Percentiles rank a stretch among this genome's conserved stretches.
Evolutionary conservation across 257 asterid genomes (phyloP).

Genomic region (Paulownia fortunei): DNA sequence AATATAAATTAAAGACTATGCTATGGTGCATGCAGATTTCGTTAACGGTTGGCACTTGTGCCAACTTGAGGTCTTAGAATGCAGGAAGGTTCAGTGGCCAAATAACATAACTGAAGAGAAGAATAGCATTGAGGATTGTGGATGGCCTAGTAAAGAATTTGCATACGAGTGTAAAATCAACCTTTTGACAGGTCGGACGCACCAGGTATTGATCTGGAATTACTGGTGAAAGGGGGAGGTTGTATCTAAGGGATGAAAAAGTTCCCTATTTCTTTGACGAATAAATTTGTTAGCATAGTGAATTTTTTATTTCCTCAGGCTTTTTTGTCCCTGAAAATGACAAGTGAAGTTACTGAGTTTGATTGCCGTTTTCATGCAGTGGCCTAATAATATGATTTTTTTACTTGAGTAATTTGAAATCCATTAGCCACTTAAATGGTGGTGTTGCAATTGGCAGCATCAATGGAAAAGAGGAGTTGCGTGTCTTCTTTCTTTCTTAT

Average conservation of each 20-base stretch:
- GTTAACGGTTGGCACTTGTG: conserved; percentile 73
- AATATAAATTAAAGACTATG: not conserved
- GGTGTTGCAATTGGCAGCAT: not conserved
- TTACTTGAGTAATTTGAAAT: not conserved
- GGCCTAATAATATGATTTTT: not conserved
- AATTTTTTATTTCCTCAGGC: not conserved
- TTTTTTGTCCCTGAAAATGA: not conserved
- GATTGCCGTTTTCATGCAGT: not conserved
- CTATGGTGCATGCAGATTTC: conserved; percentile 55
- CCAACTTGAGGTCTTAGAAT: conserved; percentile 94
- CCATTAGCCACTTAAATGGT: not conserved
- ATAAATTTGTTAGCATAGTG: not conserved
- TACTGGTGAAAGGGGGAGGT: too few relatives aligned
- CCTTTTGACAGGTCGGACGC: conserved; percentile 93
- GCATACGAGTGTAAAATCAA: conserved; percentile 89
- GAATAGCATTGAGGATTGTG: conserved; percentile 65
- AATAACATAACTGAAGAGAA: conserved; percentile 40
- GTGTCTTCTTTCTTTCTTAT: not conserved
- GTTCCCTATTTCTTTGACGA: not conserved
- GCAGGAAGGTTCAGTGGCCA: conserved; percentile 94
- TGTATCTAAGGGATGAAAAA: not conserved
- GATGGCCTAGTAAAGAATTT: conserved; percentile 75
- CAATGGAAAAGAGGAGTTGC: not conserved
- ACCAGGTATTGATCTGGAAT: conserved; percentile 66
- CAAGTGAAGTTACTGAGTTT: too few relatives aligned